Base-by-base conservation (phyloP, 192 early-diverging fungal genomes). In the Coemansia sp. region DNA sequence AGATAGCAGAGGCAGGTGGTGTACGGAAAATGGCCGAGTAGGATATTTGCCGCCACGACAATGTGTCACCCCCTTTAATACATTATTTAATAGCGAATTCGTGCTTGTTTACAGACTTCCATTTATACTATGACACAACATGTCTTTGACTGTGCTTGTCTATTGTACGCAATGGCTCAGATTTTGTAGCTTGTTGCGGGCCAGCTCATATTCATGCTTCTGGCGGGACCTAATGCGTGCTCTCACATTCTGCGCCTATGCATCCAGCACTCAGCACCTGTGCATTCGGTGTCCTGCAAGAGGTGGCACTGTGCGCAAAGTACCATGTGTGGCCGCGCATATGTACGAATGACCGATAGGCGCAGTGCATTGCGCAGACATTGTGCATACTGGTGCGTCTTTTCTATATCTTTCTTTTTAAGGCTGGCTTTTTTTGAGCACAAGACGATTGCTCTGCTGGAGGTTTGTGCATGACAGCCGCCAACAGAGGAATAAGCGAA, bases 331-430 rank as follows among this genome's bases (percentile, higher is more conserved):
- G 59, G 59, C 36, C 34, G 36, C 34, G 59, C 59, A 61, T 39
- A 38, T 38, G 59, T 11, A 61, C 36, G 19, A 39, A 61, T 61
- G 59, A 61, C 59, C 37, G 59, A 61, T 38, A 61, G 19, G 36
- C 36, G 9, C 59, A 61, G 36, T 39, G 36, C 59, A 38, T 39
- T 36, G 36, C 36, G 31, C 36, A 39, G 59, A 61, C 59, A 61
- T 61, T 34, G 34, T 61, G 34, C 31, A 32, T 23, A 19, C 55
- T n/a, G 29, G 29, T 3, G 31, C 55, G 7, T 32, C 55, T 29
- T 58, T 17, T 29, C 55, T 17, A 5, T 17, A 10, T 61, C 19
- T 21, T 61, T 61, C 34, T 6, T 14, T 38, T 61, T 39, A 61
- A 23, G 34, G 59, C 34, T 39, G 36, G 34, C 36, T 23, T 61